phyloP scores from a whole-genome alignment of 1,284 basidiomycete genomes.

The Rhizopogon hawkerae region DNA sequence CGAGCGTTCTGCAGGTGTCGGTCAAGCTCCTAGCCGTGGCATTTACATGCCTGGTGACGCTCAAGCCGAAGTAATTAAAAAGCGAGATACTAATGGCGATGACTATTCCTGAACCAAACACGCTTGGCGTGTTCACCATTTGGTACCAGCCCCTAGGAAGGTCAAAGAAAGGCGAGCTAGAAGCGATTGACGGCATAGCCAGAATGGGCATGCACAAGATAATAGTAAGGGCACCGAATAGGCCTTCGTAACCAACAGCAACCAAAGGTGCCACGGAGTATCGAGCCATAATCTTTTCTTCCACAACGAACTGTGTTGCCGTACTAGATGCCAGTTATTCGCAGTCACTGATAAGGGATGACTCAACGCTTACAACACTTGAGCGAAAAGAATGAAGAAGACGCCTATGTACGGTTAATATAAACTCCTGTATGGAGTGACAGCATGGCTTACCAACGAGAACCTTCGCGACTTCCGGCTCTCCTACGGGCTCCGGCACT shows the following conservation, averaged over 20 bases:
- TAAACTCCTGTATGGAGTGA: conserved; percentile 2
- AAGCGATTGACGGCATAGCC: conserved; percentile 43
- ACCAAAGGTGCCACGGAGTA: conserved; percentile 88
- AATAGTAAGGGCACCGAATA: conserved; percentile 82
- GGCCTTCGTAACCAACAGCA: conserved; percentile 91
- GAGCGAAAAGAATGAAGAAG: conserved; percentile 91
- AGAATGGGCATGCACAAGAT: conserved; percentile 69
- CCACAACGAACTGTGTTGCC: conserved; percentile 89
- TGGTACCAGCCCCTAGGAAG: conserved; percentile 85
- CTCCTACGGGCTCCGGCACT: conserved; percentile 37
- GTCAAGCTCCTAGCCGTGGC: conserved; percentile 86
- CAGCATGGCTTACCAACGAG: conserved; percentile 47
- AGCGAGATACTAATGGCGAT: conserved; percentile 82
- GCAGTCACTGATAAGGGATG: conserved; percentile 14
- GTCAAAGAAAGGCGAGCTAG: conserved; percentile 81
- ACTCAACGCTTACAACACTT: conserved; percentile 72
- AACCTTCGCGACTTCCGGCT: conserved; percentile 54
- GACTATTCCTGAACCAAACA: conserved; percentile 70
- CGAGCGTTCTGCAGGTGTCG: conserved; percentile 92
- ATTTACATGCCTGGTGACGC: conserved; percentile 84
- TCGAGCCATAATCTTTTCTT: conserved; percentile 75
- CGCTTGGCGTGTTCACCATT: conserved; percentile 72
- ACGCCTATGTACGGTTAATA: conserved; percentile 46
- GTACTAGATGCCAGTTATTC: conserved; percentile 42
- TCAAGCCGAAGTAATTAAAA: conserved; percentile 95